Percentiles rank a stretch among this genome's conserved stretches.
These are phyloP conservation scores for Cytospora schulzeri DNA, from an alignment of 2,329 filamentous ascomycete species.

Conservation along the genomic window DNA sequence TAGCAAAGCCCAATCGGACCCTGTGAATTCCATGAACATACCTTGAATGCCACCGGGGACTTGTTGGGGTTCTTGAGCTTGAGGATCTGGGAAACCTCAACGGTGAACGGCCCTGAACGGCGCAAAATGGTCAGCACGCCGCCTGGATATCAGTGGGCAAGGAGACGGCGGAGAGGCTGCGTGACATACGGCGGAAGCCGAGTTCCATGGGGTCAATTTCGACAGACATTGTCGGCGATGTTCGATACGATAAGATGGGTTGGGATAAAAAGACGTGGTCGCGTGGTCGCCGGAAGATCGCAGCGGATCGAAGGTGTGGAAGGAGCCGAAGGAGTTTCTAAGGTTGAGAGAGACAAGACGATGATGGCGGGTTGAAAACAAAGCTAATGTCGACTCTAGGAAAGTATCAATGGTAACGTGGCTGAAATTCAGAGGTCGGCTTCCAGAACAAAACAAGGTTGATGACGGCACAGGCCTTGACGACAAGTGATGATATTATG, in stretches of 20 bases:
- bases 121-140: slow-evolving; percentile 29
- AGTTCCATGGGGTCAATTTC: slow-evolving; percentile 91
- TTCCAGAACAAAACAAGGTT: slow-evolving; percentile 4
- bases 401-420: neutral
- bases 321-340: slow-evolving; percentile 25
- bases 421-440: neutral
- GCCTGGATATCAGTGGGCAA: neutral
- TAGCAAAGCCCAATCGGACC: slow-evolving; percentile 30
- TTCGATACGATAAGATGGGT: slow-evolving; percentile 5
- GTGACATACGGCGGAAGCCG: slow-evolving; percentile 81
- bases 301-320: slow-evolving; percentile 29
- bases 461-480: slow-evolving; percentile 27
- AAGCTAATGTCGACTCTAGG: neutral
- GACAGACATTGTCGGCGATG: slow-evolving; percentile 76
- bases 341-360: slow-evolving; percentile 6
- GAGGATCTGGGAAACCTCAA: slow-evolving; percentile 65
- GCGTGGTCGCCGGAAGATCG: slow-evolving; percentile 11
- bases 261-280: slow-evolving; percentile 18
- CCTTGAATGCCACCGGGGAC: slow-evolving; percentile 70
- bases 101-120: slow-evolving; percentile 63
- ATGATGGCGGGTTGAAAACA: slow-evolving; percentile 1
- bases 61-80: slow-evolving; percentile 66
- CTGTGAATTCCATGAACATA: slow-evolving; percentile 38
- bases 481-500: slow-evolving; percentile 22
- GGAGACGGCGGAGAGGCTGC: neutral